Evolutionary conservation across 495 filamentous ascomycete genomes (phyloP).

Genomic region (Trichoderma orchidacearum): DNA sequence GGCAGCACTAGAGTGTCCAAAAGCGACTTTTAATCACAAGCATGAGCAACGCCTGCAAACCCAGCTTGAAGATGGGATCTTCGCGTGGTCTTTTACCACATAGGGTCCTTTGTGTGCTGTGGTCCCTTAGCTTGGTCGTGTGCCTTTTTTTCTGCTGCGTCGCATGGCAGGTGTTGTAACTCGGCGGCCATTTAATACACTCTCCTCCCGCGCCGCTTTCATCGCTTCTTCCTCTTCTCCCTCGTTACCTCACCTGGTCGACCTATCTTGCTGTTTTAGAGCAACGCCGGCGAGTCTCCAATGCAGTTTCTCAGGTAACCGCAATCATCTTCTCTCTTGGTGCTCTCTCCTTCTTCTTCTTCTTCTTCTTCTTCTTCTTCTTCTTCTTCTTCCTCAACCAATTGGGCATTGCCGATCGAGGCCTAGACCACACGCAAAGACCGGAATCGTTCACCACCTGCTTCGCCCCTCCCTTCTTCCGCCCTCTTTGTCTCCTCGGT

Average conservation of each 20-base stretch:
- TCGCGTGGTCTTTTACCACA: background rate
- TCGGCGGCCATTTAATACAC: background rate
- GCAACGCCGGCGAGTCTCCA: background rate
- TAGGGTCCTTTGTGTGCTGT: background rate
- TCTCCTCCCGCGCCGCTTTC: background rate
- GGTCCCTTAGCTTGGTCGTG: background rate
- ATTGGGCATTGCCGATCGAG: background rate
- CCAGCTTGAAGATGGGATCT: background rate
- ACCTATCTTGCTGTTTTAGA: background rate
- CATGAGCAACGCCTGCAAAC: background rate
- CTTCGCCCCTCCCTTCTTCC: background rate
- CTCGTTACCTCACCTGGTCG: background rate
- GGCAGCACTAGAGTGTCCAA: background rate
- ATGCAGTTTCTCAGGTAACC: background rate
- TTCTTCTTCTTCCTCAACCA: background rate
- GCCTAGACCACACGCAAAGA: background rate
- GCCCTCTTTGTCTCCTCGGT: background rate
- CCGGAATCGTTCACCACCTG: background rate
- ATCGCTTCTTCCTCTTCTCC: background rate
- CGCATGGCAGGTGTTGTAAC: background rate
- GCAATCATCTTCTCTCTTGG: background rate
- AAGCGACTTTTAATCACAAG: background rate
- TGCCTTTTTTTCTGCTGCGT: background rate
- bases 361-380: background rate
- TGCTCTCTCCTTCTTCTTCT: background rate